Conservation (phyloP, 345 rosid species). For the Cardamine occulta region DNA sequence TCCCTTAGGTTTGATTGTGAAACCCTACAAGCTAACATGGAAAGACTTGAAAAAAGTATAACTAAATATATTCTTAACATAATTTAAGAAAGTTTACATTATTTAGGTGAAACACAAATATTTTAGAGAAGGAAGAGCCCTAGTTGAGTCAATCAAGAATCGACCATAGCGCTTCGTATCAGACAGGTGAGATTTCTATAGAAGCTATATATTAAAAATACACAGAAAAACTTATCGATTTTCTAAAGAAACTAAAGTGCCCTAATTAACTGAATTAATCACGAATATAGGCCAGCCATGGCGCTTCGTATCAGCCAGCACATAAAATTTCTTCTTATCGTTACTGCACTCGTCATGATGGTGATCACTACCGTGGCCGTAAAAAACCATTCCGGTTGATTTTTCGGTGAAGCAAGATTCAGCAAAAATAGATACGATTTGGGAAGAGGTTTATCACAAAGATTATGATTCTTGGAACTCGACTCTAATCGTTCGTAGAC, state of each 20-base stretch:
- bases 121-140: neutral
- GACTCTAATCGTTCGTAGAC: neutral
- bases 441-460: neutral
- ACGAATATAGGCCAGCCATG: constrained; percentile 6
- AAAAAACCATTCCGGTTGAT: neutral
- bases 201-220: neutral
- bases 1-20: too few relatives aligned
- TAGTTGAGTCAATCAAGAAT: neutral
- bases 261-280: neutral
- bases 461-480: constrained; percentile 12
- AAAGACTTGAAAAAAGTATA: too few relatives aligned
- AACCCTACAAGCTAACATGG: too few relatives aligned
- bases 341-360: neutral
- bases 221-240: neutral
- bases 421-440: neutral
- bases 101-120: too few relatives aligned
- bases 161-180: neutral
- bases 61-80: too few relatives aligned
- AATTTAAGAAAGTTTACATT: too few relatives aligned
- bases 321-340: neutral
- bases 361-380: neutral
- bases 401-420: constrained; percentile 5
- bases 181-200: neutral
- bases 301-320: constrained; percentile 11
- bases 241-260: neutral